phyloP scores from a whole-genome alignment of 305 asterid genomes.

The Stenogyne calaminthoides region DNA sequence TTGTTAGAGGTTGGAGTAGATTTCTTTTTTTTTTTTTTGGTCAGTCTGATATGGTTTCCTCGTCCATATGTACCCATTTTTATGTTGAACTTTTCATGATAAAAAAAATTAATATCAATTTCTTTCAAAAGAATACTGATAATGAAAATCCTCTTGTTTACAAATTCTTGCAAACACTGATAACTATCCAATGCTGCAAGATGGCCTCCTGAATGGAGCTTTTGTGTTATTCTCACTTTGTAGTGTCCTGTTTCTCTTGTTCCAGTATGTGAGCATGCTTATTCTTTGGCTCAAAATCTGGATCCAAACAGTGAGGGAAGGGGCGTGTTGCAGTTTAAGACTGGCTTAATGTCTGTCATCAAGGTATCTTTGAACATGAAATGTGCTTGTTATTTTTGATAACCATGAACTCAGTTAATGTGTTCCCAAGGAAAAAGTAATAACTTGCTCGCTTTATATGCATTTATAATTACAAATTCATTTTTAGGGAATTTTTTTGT shows the following conservation, averaged over 20 bases:
- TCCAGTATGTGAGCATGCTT: conserved; percentile 98
- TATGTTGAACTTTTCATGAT: not conserved
- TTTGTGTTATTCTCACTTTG: conserved; percentile 28
- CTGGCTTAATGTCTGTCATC: conserved; percentile 95
- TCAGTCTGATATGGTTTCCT: not conserved
- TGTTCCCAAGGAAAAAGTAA: conserved; percentile 6
- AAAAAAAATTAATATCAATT: not conserved
- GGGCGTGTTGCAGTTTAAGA: conserved; percentile 98
- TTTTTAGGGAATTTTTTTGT: not conserved
- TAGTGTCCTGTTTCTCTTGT: conserved; percentile 24
- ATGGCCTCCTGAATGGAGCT: conserved; percentile 16
- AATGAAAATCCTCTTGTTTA: not conserved
- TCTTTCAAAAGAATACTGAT: not conserved
- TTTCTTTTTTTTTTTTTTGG: not conserved
- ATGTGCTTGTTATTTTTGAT: conserved; percentile 18
- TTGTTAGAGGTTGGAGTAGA: not conserved
- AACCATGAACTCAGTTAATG: not conserved
- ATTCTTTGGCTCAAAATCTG: conserved; percentile 93
- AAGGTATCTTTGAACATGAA: conserved; percentile 60
- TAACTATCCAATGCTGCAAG: conserved; percentile 16
- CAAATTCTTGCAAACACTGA: conserved; percentile 21
- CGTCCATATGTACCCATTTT: not conserved
- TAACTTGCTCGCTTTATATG: conserved; percentile 11
- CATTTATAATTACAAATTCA: not conserved
- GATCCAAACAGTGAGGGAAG: conserved; percentile 99